Percentiles rank a stretch among this genome's conserved stretches.
Evolutionary conservation across 768 basidiomycete genomes (phyloP).

Genomic region (Tricholoma hemisulphureum): DNA sequence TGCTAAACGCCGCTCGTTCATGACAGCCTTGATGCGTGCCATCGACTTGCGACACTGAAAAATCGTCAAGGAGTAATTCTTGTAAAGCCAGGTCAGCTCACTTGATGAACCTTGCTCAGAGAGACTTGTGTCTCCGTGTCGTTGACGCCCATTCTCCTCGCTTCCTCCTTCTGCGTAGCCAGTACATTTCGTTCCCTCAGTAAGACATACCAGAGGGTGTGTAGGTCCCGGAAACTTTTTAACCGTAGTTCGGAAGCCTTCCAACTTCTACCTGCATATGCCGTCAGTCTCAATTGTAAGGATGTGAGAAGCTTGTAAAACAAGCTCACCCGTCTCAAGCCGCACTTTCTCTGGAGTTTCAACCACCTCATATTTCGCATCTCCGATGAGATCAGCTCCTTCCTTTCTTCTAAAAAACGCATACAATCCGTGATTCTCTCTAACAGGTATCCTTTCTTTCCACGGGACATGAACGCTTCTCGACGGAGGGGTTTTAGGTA

Average conservation of each 20-base stretch:
- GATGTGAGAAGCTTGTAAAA: neutral
- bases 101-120: constrained; percentile 41
- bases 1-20: constrained; percentile 87
- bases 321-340: constrained; percentile 27
- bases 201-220: constrained; percentile 92
- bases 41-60: constrained; percentile 86
- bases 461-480: neutral
- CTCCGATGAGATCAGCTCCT: constrained; percentile 41
- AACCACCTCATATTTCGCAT: constrained; percentile 50
- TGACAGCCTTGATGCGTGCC: constrained; percentile 92
- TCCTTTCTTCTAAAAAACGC: constrained; percentile 69
- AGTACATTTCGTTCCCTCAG: constrained; percentile 87
- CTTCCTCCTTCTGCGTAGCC: constrained; percentile 82
- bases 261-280: constrained; percentile 82
- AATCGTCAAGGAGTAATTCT: neutral
- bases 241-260: constrained; percentile 78
- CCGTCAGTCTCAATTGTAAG: neutral
- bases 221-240: constrained; percentile 91
- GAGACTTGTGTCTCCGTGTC: constrained; percentile 32
- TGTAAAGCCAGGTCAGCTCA: constrained; percentile 24
- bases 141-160: constrained; percentile 55
- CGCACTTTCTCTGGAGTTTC: constrained; percentile 34
- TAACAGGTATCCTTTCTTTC: constrained; percentile 33
- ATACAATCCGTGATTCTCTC: constrained; percentile 71
- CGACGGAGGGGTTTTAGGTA: constrained; percentile 8